Base-by-base conservation (phyloP, 73 alveolate species). In the Strombidium stylifer region DNA sequence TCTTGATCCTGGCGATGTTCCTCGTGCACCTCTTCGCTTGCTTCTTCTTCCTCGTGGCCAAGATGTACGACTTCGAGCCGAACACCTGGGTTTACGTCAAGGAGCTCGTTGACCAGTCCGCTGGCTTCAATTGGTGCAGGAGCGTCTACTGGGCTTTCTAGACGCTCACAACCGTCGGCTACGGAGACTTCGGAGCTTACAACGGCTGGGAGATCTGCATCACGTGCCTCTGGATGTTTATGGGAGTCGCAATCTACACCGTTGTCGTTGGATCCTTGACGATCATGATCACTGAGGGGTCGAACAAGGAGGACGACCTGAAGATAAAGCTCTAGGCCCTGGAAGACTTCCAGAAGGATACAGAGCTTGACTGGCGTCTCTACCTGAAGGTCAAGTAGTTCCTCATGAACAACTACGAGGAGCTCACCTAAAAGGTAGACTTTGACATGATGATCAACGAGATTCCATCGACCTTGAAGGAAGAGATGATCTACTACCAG, bases 181-280 rank as follows among this genome's bases (percentile, higher is more conserved):
- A 28, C 35, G 87, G 87, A 15, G 87, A 73, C 24, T 55, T 73
- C 26, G 69, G 68, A 1, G 80, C 87, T 3, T 44, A 20, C 3
- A 67, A 65, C 25, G 44, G 15, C 8, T 10, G 84, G 21, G 96
- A 86, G 52, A 71, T 85, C 50, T 76, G 87, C 30, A 75, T 86
- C 28, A 66, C 92, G 40, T 65, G 87, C 27, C 58, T 88, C 40
- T 87, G 94, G 93, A 93, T 93, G 99, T 66, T 89, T 70, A 87
- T 91, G 50, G 99, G 99, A 7, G 97, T 93, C 2, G 93, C 93
- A 27, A 80, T 93, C 44, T 93, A 90, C 83, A 87, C 97, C 20
- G 89, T 87, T 30, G 93, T 97, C 8, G 90, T 93, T 50, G 97
- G 99, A n/a, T 76, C 72, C 78, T 60, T 84, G 62, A 41, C 86